Evolutionary conservation across 176 grass and related monocot species (phyloP).

Genomic region (Dactylis glomerata): DNA sequence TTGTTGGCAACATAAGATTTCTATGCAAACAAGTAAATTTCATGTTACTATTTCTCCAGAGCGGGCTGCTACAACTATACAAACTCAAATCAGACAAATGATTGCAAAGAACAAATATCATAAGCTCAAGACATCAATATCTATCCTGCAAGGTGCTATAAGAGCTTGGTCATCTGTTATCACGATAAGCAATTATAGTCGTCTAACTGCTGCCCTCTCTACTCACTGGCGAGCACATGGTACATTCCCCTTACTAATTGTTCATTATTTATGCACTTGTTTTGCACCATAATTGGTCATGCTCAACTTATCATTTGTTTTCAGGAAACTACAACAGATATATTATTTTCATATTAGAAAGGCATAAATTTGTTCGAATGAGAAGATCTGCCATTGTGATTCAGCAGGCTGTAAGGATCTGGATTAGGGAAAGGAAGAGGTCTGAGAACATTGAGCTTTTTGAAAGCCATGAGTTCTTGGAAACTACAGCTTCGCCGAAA

Average conservation of each 20-base stretch:
- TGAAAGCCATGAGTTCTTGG: not conserved
- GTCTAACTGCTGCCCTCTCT: slow-evolving; percentile 1
- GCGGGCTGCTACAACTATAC: slow-evolving; percentile 48
- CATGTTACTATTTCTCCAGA: slow-evolving; percentile 32
- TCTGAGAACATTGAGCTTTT: not conserved
- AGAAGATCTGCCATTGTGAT: slow-evolving; percentile 44
- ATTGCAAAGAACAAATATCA: slow-evolving; percentile 37
- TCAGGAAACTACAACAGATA: slow-evolving; percentile 35
- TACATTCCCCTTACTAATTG: slow-evolving; percentile 21
- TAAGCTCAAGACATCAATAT: slow-evolving; percentile 38
- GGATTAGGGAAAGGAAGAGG: slow-evolving; percentile 36
- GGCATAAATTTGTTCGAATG: slow-evolving; percentile 51
- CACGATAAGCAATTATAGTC: not conserved
- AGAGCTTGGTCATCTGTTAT: slow-evolving; percentile 39
- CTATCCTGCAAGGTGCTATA: slow-evolving; percentile 45
- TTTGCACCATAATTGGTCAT: slow-evolving; percentile 2
- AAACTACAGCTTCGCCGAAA: slow-evolving; percentile 10
- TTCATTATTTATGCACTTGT: not conserved
- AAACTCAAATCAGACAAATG: slow-evolving; percentile 35
- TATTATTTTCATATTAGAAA: slow-evolving; percentile 50
- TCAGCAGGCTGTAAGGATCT: slow-evolving; percentile 48
- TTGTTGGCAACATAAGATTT: not conserved
- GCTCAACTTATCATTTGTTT: slow-evolving; percentile 5
- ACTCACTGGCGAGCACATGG: slow-evolving; percentile 9
- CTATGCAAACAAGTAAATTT: not conserved